These are phyloP conservation scores for Limonium bicolor DNA, from an alignment of 148 eudicot genomes.

Conservation along the genomic window DNA sequence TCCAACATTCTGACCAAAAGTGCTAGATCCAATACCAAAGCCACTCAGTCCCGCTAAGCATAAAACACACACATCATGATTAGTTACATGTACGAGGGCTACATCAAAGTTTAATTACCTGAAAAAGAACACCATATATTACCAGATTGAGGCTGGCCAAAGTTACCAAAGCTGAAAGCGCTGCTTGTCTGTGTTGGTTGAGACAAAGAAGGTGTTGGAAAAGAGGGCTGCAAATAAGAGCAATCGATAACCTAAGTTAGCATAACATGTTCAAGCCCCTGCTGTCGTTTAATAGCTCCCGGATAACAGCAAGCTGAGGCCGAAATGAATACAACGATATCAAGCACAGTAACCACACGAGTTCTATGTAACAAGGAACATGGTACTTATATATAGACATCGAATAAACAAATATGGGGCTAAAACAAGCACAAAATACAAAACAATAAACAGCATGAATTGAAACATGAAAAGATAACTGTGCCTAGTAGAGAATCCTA, in stretches of 20 bases:
- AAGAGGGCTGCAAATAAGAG: slow-evolving; percentile 46
- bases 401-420: no score
- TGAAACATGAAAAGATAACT: slow-evolving; percentile 7
- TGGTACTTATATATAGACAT: no score
- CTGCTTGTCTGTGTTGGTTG: slow-evolving; percentile 44
- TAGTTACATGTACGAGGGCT: no score
- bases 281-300: no score
- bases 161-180: slow-evolving; percentile 41
- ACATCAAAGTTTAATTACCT: slow-evolving; percentile 19
- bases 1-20: slow-evolving; percentile 58
- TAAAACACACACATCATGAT: slow-evolving; percentile 5
- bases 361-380: no score
- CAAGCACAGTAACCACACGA: no score
- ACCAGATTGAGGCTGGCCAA: slow-evolving; percentile 49
- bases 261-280: no score
- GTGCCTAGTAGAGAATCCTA: no score
- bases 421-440: no score
- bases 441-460: slow-evolving; percentile 2
- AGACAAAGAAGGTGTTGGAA: slow-evolving; percentile 49
- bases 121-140: background rate
- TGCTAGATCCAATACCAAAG: slow-evolving; percentile 45
- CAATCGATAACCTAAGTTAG: no score
- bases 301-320: no score
- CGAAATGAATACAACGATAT: no score
- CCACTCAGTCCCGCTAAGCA: slow-evolving; percentile 31